Evolutionary conservation across 345 rosid genomes (phyloP), one percentile per base, ranked within the genome.

Genomic region (Schrenkiella parvula): DNA sequence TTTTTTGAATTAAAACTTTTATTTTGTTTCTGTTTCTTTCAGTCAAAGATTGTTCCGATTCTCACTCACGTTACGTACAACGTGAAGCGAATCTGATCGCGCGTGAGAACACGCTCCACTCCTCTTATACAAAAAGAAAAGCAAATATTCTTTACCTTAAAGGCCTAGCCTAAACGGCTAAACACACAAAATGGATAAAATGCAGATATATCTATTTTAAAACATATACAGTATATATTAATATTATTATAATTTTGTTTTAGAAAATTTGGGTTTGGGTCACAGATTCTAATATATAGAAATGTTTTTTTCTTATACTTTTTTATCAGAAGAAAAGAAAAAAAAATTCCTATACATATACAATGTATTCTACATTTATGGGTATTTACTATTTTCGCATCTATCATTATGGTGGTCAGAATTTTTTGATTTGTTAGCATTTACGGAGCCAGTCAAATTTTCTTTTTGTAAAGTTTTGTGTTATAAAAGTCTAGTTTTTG

Each of bases 11-110:
- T 39, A 0, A 25, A 39, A 23, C n/a, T 15, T 23, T 44, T 14
- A 10, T 12, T 58, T 57, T 56, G 6, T 3, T 13, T 12, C 10
- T 58, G 15, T 6, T 55, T 6, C 12, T 4, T 44, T 5, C 34
- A 5, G 57, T 48, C 70, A 34, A 65, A 44, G 32, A n/a, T 57
- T 44, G 44, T 57, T 23, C 73, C 66, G 44, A 57, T 35, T 46
- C 73, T 44, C 14, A 43, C 43, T 25, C 59, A 59, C 46, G 65
- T 39, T 3, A 14, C 60, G 59, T n/a, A 22, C n/a, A 13, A 60
- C n/a, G n/a, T n/a, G n/a, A 39, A 14, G 11, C 14, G 32, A 22
- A 10, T 7, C 8, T 17, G 48, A 8, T 1, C 46, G 60, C 60
- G 48, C 48, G 71, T 66, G 37, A 23, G 15, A 15, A 50, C 59